Base-by-base conservation (phyloP, 176 grass and related monocot genomes). In the Aegilops sharonensis region DNA sequence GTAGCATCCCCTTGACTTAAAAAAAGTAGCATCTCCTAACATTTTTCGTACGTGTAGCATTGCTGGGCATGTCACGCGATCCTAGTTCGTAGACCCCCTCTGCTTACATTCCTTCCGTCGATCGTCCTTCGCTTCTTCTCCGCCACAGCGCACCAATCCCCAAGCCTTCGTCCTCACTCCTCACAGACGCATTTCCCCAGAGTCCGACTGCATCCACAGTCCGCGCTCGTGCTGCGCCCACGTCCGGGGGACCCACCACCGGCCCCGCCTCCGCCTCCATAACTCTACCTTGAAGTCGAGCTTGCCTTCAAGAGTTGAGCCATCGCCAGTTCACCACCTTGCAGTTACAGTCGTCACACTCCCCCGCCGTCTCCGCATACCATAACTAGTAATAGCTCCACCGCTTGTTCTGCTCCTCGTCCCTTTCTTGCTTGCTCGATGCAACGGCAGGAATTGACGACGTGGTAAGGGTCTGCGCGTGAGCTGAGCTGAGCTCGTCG, bases 291-390 rank as follows among this genome's bases (percentile, higher is more conserved):
- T 52, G 52, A 87, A 42, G 84, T 64, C 50, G 48, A 72, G 67
- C 67, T 35, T 35, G 11, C 11, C 80, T 63, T 76, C 73, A 76
- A 76, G 73, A 56, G 39, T 78, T n/a, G 35, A 29, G 9, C 21
- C 34, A 60, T 62, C 52, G 11, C 74, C 84, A 79, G 80, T 79
- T 87, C 85, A 66, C 75, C 84, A 34, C 80, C 74, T 31, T 68
- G 76, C 77, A 76, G 62, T 88, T 88, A 88, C 89, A 76, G 85
- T 81, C 75, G 76, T 84, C 89, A 84, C 85, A 81, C 27, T 50
- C 68, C 68, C 64, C 23, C 50, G 37, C 78, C 29, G 64, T 23
- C 30, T 30, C 64, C 42, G 17, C 72, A 75, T 75, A 31, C 72
- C 0, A 75, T 7, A 47, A 27, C n/a, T 17, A 76, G 70, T 65